Percentiles rank a stretch among this genome's conserved stretches.
These are phyloP conservation scores for Stemphylium vesicarium DNA, from an alignment of 2,329 filamentous ascomycete species.

Conservation along the genomic window DNA sequence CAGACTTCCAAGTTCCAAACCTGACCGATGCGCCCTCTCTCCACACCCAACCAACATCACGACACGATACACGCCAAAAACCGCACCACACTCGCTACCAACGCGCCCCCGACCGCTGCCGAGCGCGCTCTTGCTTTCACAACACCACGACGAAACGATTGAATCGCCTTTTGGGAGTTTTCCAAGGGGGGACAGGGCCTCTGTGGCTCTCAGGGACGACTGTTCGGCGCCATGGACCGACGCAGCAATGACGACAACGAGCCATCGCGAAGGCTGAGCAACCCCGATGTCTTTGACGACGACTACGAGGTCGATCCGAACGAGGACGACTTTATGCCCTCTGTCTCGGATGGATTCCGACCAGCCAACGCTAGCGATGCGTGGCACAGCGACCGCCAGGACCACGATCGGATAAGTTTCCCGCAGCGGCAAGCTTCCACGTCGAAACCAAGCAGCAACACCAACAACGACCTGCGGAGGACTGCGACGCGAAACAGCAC, in stretches of 20 bases:
- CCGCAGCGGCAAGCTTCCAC: slow-evolving; percentile 33
- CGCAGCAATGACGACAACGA: slow-evolving; percentile 42
- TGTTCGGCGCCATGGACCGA: slow-evolving; percentile 47
- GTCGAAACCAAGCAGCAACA: slow-evolving; percentile 21
- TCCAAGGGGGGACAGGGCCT: slow-evolving; percentile 36
- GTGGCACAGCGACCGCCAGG: slow-evolving; percentile 27
- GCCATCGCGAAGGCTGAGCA: slow-evolving; percentile 37
- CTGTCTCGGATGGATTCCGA: slow-evolving; percentile 55
- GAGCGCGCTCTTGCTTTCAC: slow-evolving; percentile 19
- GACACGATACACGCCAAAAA: slow-evolving; percentile 28
- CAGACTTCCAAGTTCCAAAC: slow-evolving; percentile 32
- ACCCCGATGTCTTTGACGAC: slow-evolving; percentile 57
- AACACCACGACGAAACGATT: slow-evolving; percentile 15
- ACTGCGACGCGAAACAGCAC: slow-evolving; percentile 48
- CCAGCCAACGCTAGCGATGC: slow-evolving; percentile 41
- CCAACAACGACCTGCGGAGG: slow-evolving; percentile 33
- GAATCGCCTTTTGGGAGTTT: slow-evolving; percentile 27
- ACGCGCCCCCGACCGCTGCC: slow-evolving; percentile 13
- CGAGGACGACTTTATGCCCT: slow-evolving; percentile 52
- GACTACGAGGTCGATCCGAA: slow-evolving; percentile 52
- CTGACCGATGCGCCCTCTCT: slow-evolving; percentile 20
- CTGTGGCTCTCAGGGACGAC: slow-evolving; percentile 41
- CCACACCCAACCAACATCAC: slow-evolving; percentile 26
- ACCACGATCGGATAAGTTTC: slow-evolving; percentile 32
- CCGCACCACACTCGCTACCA: slow-evolving; percentile 26